Conservation (phyloP, 331 rosid genomes). For the Stylosanthes scabra region DNA sequence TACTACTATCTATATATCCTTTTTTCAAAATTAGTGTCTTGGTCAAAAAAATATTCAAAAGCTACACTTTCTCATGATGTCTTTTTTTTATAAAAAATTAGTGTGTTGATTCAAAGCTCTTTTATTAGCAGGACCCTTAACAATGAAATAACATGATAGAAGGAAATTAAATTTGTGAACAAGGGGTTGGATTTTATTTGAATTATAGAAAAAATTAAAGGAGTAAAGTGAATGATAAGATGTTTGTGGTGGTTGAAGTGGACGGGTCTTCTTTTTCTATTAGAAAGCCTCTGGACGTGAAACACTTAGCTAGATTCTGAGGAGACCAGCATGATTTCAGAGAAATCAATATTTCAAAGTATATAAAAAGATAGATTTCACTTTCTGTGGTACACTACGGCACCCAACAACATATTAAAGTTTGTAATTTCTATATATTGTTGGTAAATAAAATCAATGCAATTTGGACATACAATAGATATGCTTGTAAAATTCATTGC, state of each 20-base stretch:
- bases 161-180: constrained; percentile 25
- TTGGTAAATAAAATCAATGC: too few species aligned
- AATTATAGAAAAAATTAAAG: constrained; percentile 35
- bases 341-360: constrained; percentile 36
- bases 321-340: constrained; percentile 46
- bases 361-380: constrained; percentile 12
- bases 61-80: constrained; percentile 34
- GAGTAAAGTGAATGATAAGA: constrained; percentile 48
- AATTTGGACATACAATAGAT: too few species aligned
- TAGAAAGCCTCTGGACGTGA: constrained; percentile 44
- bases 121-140: constrained; percentile 35
- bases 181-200: constrained; percentile 36
- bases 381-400: constrained; percentile 17
- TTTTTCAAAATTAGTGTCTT: constrained; percentile 42
- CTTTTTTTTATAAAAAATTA: constrained; percentile 31
- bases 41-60: constrained; percentile 45
- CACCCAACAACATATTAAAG: too few species aligned
- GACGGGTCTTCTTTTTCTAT: constrained; percentile 28
- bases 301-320: constrained; percentile 49
- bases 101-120: constrained; percentile 39
- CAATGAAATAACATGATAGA: constrained; percentile 39
- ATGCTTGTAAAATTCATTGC: too few species aligned
- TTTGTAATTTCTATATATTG: too few species aligned
- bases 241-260: constrained; percentile 34
- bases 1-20: neutral